Evolutionary conservation across 495 filamentous ascomycete genomes (phyloP).

Genomic region (Durotheca rogersii): DNA sequence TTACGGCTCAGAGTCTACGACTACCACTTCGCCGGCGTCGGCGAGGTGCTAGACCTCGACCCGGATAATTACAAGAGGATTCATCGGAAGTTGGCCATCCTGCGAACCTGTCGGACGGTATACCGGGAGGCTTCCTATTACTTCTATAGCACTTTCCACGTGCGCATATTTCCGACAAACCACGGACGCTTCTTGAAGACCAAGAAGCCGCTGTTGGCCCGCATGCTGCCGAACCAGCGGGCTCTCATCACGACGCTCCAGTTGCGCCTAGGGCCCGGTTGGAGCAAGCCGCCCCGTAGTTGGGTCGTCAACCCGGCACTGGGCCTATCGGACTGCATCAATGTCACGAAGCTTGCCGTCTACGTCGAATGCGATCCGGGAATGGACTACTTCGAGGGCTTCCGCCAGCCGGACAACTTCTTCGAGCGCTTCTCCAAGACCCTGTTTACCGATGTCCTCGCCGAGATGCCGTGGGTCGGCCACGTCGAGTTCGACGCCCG

Average conservation of each 20-base stretch:
- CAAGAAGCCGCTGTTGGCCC: conserved; percentile 62
- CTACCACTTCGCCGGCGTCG: conserved; percentile 55
- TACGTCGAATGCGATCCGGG: conserved; percentile 81
- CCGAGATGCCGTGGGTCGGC: conserved; percentile 58
- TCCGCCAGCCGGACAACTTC: conserved; percentile 65
- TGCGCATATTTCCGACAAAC: conserved; percentile 74
- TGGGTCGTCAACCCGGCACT: conserved; percentile 69
- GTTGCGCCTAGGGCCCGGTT: conserved; percentile 77
- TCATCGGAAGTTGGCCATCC: conserved; percentile 56
- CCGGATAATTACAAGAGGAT: conserved; percentile 62
- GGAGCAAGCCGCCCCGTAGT: conserved; percentile 68
- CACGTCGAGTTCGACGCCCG: conserved; percentile 76
- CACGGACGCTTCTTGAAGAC: conserved; percentile 66
- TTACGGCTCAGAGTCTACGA: conserved; percentile 71
- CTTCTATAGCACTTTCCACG: conserved; percentile 75
- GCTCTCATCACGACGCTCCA: conserved; percentile 67
- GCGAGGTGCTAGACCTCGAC: conserved; percentile 68
- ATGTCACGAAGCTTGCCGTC: conserved; percentile 64
- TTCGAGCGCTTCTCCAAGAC: conserved; percentile 70
- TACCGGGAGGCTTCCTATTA: conserved; percentile 69
- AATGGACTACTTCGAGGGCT: conserved; percentile 70
- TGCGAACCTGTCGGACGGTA: conserved; percentile 63
- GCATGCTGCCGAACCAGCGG: conserved; percentile 66
- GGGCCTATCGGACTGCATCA: conserved; percentile 63
- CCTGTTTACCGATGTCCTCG: conserved; percentile 60